A percentile compares a stretch with the other conserved stretches of the same genome.
These are phyloP conservation scores for Saturnispora mendoncae DNA, from an alignment of 805 yeast genomes.

Conservation along the genomic window DNA sequence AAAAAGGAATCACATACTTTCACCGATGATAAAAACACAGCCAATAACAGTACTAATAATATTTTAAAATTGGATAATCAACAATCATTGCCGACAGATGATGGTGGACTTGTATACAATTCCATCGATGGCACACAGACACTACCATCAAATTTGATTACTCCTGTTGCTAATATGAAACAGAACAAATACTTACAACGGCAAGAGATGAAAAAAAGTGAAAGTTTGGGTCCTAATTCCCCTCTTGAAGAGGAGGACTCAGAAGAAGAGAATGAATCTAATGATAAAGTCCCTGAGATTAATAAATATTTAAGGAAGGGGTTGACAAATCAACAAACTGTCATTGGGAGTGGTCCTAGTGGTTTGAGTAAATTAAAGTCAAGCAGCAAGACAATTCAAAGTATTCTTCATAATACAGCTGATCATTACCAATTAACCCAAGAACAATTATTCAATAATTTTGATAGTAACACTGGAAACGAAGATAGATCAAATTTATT, in stretches of 20 bases:
- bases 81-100: not conserved
- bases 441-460: conserved; percentile 10
- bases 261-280: conserved; percentile 13
- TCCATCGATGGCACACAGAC: conserved; percentile 12
- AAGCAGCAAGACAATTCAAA: conserved; percentile 19
- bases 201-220: not conserved
- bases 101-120: not conserved
- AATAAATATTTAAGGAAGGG: conserved; percentile 3
- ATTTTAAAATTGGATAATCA: no score
- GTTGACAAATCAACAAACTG: not conserved
- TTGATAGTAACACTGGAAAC: not conserved
- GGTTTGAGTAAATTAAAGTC: conserved; percentile 20
- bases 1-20: no score
- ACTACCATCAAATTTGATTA: conserved; percentile 18
- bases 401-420: conserved; percentile 20
- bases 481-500: conserved; percentile 45
- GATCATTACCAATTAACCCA: conserved; percentile 17
- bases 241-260: conserved; percentile 14
- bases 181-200: not conserved
- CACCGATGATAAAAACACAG: no score
- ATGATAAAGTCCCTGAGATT: not conserved
- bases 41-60: not conserved
- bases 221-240: no score
- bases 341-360: conserved; percentile 14
- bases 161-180: conserved; percentile 9